Conservation (phyloP, 768 basidiomycete species). For the Boletus eberwhitei region DNA sequence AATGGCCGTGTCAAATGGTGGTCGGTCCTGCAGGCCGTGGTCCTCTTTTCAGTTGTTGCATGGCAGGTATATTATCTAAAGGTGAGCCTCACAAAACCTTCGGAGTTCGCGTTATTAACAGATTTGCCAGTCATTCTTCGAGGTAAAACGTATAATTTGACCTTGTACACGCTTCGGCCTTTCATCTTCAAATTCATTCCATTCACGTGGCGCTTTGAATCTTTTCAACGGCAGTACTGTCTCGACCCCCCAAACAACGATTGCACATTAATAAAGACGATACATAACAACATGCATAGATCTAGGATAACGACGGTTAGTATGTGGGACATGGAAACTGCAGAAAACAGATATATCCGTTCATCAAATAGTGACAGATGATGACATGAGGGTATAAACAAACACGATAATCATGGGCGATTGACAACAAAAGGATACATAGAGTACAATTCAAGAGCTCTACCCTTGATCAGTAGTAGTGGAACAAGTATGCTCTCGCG, state of each 20-base stretch:
- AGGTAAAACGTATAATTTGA: conserved; percentile 86
- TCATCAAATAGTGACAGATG: neutral
- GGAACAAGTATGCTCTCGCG: conserved; percentile 3
- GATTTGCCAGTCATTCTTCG: conserved; percentile 70
- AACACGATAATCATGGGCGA: conserved; percentile 9
- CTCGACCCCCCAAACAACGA: neutral
- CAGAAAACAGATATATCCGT: conserved; percentile 3
- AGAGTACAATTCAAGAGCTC: conserved; percentile 18
- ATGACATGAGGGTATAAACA: conserved; percentile 18
- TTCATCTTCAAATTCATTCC: neutral
- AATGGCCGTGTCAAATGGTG: conserved; percentile 99
- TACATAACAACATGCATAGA: conserved; percentile 27
- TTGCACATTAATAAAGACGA: conserved; percentile 12
- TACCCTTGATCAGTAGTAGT: conserved; percentile 9
- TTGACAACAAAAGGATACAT: conserved; percentile 9
- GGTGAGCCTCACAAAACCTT: conserved; percentile 37
- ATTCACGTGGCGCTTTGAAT: neutral
- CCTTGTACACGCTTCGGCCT: conserved; percentile 2
- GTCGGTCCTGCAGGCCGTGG: conserved; percentile 87
- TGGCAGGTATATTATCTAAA: conserved; percentile 99
- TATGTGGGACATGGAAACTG: conserved; percentile 12
- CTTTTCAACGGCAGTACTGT: neutral
- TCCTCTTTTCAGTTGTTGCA: conserved; percentile 85
- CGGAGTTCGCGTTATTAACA: neutral
- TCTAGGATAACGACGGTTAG: conserved; percentile 26